Evolutionary conservation across 2,329 filamentous ascomycete species (phyloP).

Genomic region (Ilyonectria robusta): DNA sequence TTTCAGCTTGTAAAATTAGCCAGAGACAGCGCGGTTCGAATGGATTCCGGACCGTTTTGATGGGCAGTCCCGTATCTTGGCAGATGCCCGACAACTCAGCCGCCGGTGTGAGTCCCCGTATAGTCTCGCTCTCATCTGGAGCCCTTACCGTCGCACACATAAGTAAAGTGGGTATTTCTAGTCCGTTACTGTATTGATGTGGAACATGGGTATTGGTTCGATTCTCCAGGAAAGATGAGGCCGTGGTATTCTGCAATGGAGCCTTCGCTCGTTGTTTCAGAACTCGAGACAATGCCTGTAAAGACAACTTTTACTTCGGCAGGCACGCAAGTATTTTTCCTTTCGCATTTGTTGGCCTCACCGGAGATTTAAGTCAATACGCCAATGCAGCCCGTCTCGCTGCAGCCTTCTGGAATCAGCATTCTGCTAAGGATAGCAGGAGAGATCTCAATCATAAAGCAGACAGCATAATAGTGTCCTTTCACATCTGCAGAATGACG

Average conservation of each 20-base stretch:
- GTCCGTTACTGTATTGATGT: constrained; percentile 26
- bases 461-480: constrained; percentile 62
- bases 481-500: constrained; percentile 63
- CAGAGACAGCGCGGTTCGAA: constrained; percentile 10
- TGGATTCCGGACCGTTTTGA: not conserved
- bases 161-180: constrained; percentile 29
- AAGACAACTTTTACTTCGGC: constrained; percentile 65
- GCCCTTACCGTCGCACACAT: constrained; percentile 32
- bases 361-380: constrained; percentile 59
- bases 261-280: constrained; percentile 59
- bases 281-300: constrained; percentile 62
- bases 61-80: constrained; percentile 3
- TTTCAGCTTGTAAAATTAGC: constrained; percentile 3
- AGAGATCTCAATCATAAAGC: constrained; percentile 62
- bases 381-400: constrained; percentile 64
- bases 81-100: not conserved
- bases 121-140: constrained; percentile 14
- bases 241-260: constrained; percentile 60
- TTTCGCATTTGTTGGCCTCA: constrained; percentile 66
- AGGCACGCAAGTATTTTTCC: constrained; percentile 62
- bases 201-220: constrained; percentile 16
- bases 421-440: constrained; percentile 62
- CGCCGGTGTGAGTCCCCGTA: constrained; percentile 2
- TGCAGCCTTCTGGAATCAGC: constrained; percentile 63
- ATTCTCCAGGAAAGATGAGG: constrained; percentile 2